Evolutionary conservation across 176 grass and related monocot species (phyloP), one percentile per base, ranked within the genome.

Genomic region (Carex kokanica): DNA sequence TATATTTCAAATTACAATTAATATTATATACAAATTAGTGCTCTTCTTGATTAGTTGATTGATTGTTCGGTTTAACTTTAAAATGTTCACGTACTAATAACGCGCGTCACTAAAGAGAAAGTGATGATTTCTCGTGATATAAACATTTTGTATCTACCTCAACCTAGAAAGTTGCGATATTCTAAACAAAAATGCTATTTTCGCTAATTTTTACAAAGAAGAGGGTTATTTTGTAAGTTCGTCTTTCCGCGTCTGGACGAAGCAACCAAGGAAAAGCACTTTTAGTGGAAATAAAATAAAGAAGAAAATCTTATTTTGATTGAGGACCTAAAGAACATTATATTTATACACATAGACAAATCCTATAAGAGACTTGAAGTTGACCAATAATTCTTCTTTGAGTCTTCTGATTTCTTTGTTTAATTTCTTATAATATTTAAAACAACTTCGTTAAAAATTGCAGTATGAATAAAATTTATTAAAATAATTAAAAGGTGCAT

Each of bases 191-290:
- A 71, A 45, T n/a, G 0, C 17, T 32, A 18, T 0, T 12, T 36
- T n/a, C 7, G 2, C 18, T 9, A 43, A 21, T 71, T 45, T 12
- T 10, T 4, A 71, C 18, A 55, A 56, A 56, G 8, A 1, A 10
- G 20, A 31, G 51, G 49, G 49, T 78, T 78, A 56, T 56, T 78
- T 55, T 56, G 24, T 56, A 29, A 55, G 23, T 56, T 77, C 17
- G 49, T 78, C 23, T 24, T 51, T 78, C 73, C 23, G 73, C 73
- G 73, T 78, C 56, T 55, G 73, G 51, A 78, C 49, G 73, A 78
- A 78, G 73, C 73, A 78, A 78, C 73, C 9, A 9, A 17, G 73
- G 5, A 78, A 52, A 21, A 78, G 73, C 21, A 78, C 73, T 56
- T 78, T 78, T 11, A 10, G 31, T 32, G 73, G 72, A 53, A 55